These are phyloP conservation scores for Hypoxylon sp. DNA, from an alignment of 2,329 filamentous ascomycete species.

Conservation along the genomic window DNA sequence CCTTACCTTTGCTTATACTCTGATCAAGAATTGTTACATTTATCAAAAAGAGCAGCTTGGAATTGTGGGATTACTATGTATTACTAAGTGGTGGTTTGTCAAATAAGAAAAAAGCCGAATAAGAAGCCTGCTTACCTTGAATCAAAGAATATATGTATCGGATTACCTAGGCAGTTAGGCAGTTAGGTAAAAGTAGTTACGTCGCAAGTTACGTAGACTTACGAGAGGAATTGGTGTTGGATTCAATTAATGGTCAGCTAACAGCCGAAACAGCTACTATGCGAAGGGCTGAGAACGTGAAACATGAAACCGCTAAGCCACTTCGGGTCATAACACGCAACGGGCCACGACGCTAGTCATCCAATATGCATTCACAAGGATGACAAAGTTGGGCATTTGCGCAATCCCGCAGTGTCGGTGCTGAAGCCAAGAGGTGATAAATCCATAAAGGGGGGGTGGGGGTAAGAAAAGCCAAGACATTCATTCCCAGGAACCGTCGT, in stretches of 20 bases:
- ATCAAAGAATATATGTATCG: too few species aligned
- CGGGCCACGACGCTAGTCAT: conserved; percentile 25
- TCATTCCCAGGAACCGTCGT: conserved; percentile 17
- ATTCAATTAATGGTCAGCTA: conserved; percentile 5
- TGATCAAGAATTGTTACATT: too few species aligned
- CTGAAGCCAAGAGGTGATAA: conserved; percentile 24
- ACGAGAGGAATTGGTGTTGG: conserved; percentile 1
- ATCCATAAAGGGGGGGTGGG: conserved; percentile 30
- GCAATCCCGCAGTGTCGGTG: conserved; percentile 23
- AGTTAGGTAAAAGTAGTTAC: too few species aligned
- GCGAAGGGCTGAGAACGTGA: conserved; percentile 24
- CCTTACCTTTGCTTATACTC: not conserved
- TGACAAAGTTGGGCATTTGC: conserved; percentile 1
- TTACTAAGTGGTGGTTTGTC: conserved; percentile 10
- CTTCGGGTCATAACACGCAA: conserved; percentile 21
- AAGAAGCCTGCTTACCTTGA: too few species aligned
- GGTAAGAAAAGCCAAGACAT: conserved; percentile 28
- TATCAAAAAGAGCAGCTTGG: conserved; percentile 1
- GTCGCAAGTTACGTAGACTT: not conserved
- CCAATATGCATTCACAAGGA: conserved; percentile 28
- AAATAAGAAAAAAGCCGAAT: too few species aligned
- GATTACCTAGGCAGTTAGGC: too few species aligned
- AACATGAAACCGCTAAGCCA: conserved; percentile 29
- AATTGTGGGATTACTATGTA: conserved; percentile 7
- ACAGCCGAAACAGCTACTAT: too few species aligned